Conservation (phyloP, 2,329 filamentous ascomycete species). For the Rhytidhysteron rufulum region DNA sequence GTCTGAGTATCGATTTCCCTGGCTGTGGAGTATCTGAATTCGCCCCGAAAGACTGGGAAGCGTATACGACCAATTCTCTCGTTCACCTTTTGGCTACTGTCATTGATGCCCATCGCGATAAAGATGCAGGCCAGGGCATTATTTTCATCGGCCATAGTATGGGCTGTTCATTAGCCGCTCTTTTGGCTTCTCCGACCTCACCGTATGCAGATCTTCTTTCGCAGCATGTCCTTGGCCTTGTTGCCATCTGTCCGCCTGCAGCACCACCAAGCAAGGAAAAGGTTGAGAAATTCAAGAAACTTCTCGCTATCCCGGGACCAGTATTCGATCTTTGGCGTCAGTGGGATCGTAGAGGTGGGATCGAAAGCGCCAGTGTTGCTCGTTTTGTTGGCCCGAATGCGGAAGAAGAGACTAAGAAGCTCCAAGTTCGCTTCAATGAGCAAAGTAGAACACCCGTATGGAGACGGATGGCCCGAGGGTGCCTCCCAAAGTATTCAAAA, state of each 20-base stretch:
- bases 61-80: conserved; percentile 75
- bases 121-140: conserved; percentile 63
- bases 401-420: conserved; percentile 60
- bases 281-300: conserved; percentile 48
- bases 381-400: conserved; percentile 70
- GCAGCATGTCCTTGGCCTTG: conserved; percentile 66
- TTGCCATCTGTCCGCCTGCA: conserved; percentile 77
- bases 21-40: conserved; percentile 83
- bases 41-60: conserved; percentile 65
- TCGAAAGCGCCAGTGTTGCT: conserved; percentile 71
- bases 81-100: conserved; percentile 69
- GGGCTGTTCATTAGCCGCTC: conserved; percentile 74
- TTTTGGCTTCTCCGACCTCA: conserved; percentile 62
- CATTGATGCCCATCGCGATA: conserved; percentile 70
- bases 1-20: conserved; percentile 83
- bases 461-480: conserved; percentile 73
- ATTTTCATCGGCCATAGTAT: conserved; percentile 86
- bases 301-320: conserved; percentile 66
- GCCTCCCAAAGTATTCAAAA: conserved; percentile 57
- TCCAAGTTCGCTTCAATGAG: conserved; percentile 73
- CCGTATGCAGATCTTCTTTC: conserved; percentile 52
- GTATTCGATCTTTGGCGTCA: conserved; percentile 73
- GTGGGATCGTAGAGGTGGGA: conserved; percentile 76
- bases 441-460: conserved; percentile 82
- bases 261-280: conserved; percentile 57